These are phyloP conservation scores for Taphrina wiesneri DNA, from an alignment of 1,139 yeast genomes.

Conservation along the genomic window DNA sequence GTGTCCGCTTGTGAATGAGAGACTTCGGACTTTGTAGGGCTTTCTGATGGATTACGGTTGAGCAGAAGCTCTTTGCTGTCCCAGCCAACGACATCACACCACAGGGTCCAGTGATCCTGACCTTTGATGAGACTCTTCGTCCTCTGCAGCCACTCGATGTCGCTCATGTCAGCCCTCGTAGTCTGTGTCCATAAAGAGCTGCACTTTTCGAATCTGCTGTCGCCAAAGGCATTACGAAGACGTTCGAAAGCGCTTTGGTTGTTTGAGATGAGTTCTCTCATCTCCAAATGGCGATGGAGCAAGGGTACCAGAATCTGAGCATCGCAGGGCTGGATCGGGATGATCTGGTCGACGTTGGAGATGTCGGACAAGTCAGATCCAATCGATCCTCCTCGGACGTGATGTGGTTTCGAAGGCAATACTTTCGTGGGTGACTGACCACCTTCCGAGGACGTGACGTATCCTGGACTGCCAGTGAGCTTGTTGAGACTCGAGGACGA, in stretches of 20 bases:
- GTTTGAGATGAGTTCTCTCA: conserved; percentile 16
- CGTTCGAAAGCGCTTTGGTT: conserved; percentile 1
- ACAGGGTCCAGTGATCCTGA: conserved; percentile 21
- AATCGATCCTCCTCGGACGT: conserved; percentile 27
- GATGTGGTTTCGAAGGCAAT: conserved; percentile 20
- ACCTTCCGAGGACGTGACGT: conserved; percentile 2
- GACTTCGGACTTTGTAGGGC: not conserved
- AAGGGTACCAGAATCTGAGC: conserved; percentile 22
- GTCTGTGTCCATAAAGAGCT: conserved; percentile 15
- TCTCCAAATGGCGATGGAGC: conserved; percentile 28
- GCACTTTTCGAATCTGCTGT: not conserved
- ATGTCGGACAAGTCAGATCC: not conserved
- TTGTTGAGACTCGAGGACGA: not conserved
- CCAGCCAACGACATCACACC: conserved; percentile 31
- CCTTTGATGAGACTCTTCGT: conserved; percentile 13
- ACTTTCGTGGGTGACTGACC: conserved; percentile 9
- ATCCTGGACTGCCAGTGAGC: conserved; percentile 22
- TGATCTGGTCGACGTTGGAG: conserved; percentile 21
- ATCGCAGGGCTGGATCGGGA: conserved; percentile 24
- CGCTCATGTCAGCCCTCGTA: conserved; percentile 19
- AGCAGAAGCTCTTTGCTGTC: conserved; percentile 17
- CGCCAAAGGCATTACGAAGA: conserved; percentile 7
- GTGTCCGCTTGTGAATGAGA: not conserved
- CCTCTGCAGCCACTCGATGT: conserved; percentile 16
- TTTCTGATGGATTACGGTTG: not conserved